phyloP scores from a whole-genome alignment of 495 filamentous ascomycete genomes.

The Bacidia rubella region DNA sequence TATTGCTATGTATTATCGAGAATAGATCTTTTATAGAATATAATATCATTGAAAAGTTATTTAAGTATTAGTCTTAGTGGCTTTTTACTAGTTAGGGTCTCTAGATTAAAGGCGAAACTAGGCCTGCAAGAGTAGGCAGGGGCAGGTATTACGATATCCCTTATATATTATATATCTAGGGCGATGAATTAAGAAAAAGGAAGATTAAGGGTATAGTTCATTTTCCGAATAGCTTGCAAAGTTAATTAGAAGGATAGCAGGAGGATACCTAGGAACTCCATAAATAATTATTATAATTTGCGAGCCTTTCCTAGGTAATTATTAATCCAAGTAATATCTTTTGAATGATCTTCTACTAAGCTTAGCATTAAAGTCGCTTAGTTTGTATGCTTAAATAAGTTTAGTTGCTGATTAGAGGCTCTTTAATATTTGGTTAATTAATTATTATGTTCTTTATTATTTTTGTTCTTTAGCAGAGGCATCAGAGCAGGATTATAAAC shows the following conservation, averaged over 20 bases:
- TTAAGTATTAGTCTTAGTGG: slow-evolving; percentile 24
- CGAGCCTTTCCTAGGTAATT: slow-evolving; percentile 14
- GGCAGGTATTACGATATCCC: slow-evolving; percentile 25
- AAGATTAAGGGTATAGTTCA: slow-evolving; percentile 35
- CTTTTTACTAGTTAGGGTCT: slow-evolving; percentile 29
- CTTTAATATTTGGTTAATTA: slow-evolving; percentile 9
- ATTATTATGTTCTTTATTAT: slow-evolving; percentile 11
- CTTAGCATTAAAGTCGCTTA: slow-evolving; percentile 19
- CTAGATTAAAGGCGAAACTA: slow-evolving; percentile 42
- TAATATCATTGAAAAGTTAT: slow-evolving; percentile 27
- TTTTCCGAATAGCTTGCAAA: slow-evolving; percentile 48
- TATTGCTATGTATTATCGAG: slow-evolving; percentile 47
- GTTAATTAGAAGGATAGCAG: slow-evolving; percentile 54
- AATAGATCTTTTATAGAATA: slow-evolving; percentile 29
- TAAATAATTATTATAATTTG: slow-evolving; percentile 27
- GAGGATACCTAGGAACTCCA: slow-evolving; percentile 61
- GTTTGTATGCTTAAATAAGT: slow-evolving; percentile 19
- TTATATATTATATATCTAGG: slow-evolving; percentile 19
- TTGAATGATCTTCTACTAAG: slow-evolving; percentile 17
- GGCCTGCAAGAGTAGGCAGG: slow-evolving; percentile 38
- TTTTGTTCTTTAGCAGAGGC: slow-evolving; percentile 2
- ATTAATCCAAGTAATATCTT: slow-evolving; percentile 21
- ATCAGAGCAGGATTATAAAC: slow-evolving; percentile 25
- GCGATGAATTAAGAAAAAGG: slow-evolving; percentile 50
- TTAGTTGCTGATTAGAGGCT: slow-evolving; percentile 14